Conservation (phyloP, 345 rosid genomes). For the Ceriops decandra region DNA sequence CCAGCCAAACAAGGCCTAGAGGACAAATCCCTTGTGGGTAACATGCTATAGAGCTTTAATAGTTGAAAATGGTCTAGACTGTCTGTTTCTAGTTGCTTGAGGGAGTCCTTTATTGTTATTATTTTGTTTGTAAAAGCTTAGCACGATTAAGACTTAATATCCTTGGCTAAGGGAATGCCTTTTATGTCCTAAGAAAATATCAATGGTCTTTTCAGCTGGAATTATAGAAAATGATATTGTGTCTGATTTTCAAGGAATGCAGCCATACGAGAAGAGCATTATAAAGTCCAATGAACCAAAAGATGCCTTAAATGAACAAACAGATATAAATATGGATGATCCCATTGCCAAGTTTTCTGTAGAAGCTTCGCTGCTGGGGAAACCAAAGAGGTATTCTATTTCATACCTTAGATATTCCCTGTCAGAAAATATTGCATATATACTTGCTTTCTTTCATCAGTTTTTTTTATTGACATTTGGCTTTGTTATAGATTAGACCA, state of each 20-base stretch:
- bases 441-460: not conserved
- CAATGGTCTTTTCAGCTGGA: constrained; percentile 1
- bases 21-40: constrained; percentile 26
- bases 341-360: constrained; percentile 22
- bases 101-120: not conserved
- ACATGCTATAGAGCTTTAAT: constrained; percentile 15
- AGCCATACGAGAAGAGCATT: constrained; percentile 36
- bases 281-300: constrained; percentile 27
- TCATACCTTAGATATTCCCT: constrained; percentile 15
- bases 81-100: not conserved
- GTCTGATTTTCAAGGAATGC: constrained; percentile 49
- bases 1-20: constrained; percentile 19
- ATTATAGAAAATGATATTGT: constrained; percentile 20
- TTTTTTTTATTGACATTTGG: constrained; percentile 16
- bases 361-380: constrained; percentile 53
- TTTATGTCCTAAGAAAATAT: constrained; percentile 2
- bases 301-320: constrained; percentile 23
- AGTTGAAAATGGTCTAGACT: not conserved
- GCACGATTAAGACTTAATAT: not conserved
- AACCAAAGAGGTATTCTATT: constrained; percentile 58
- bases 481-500: constrained; percentile 58
- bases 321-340: constrained; percentile 24
- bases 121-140: not conserved
- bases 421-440: not conserved
- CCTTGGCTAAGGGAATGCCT: not conserved